Evolutionary conservation across 1,284 basidiomycete species (phyloP).

Genomic region (Filobasidium uniguttulatum): DNA sequence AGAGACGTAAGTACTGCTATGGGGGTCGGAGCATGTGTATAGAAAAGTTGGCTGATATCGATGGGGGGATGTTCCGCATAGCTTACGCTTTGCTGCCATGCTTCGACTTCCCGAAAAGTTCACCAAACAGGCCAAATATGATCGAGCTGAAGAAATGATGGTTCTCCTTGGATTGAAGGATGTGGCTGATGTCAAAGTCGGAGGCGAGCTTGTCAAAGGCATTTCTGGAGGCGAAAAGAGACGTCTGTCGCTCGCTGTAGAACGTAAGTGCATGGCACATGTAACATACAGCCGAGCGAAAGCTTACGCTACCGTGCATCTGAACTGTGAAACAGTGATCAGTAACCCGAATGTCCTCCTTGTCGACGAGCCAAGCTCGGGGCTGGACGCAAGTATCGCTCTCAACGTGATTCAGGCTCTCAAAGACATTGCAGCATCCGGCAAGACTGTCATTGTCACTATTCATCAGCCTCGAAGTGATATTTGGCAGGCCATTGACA

Average conservation of each 20-base stretch:
- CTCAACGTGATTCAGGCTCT: slow-evolving; percentile 37
- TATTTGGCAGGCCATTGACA: slow-evolving; percentile 40
- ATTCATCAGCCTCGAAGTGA: slow-evolving; percentile 46
- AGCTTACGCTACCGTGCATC: not conserved
- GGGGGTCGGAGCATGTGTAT: slow-evolving; percentile 12
- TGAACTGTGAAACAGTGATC: slow-evolving; percentile 26
- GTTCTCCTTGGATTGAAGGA: slow-evolving; percentile 42
- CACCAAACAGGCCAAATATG: slow-evolving; percentile 36
- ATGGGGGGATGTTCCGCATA: slow-evolving; percentile 19
- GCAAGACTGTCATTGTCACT: slow-evolving; percentile 42
- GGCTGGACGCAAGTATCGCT: slow-evolving; percentile 44
- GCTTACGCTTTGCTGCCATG: slow-evolving; percentile 42
- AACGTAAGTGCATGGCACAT: slow-evolving; percentile 26
- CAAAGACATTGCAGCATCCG: slow-evolving; percentile 41
- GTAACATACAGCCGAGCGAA: too few relatives aligned
- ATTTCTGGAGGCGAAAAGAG: slow-evolving; percentile 46
- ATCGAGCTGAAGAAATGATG: slow-evolving; percentile 42
- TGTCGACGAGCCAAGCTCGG: slow-evolving; percentile 35
- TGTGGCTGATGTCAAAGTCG: slow-evolving; percentile 45
- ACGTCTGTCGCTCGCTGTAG: slow-evolving; percentile 43
- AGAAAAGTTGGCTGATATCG: not conserved
- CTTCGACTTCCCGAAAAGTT: slow-evolving; percentile 40
- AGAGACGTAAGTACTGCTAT: slow-evolving; percentile 18
- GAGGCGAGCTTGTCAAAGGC: slow-evolving; percentile 41
- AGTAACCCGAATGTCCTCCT: slow-evolving; percentile 41